phyloP scores from a whole-genome alignment of 495 filamentous ascomycete species.

The Penicillium riverlandense region DNA sequence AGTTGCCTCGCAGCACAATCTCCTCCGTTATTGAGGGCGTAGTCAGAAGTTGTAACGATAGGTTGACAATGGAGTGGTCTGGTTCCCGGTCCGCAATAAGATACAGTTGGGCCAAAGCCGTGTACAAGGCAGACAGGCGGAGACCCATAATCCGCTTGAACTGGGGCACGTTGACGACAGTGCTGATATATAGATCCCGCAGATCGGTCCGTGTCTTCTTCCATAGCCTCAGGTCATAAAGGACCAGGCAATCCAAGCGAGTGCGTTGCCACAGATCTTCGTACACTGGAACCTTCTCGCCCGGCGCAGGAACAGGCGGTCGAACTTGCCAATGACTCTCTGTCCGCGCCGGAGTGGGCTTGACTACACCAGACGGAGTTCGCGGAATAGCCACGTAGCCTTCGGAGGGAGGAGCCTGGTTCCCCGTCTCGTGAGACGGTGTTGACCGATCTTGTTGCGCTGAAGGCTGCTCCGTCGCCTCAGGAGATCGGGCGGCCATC shows the following conservation, averaged over 20 bases:
- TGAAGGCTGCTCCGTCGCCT: constrained; percentile 48
- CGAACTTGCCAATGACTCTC: constrained; percentile 83
- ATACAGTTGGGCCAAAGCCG: constrained; percentile 86
- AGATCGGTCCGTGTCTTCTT: constrained; percentile 88
- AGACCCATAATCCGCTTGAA: constrained; percentile 96
- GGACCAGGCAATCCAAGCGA: constrained; percentile 87
- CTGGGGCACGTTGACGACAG: constrained; percentile 85
- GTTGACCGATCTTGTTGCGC: constrained; percentile 36
- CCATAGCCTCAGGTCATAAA: constrained; percentile 96
- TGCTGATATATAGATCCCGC: constrained; percentile 90
- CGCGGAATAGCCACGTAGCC: constrained; percentile 30
- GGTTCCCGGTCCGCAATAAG: constrained; percentile 94
- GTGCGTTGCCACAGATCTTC: constrained; percentile 85
- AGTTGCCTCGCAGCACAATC: constrained; percentile 91
- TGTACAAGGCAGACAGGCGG: constrained; percentile 89
- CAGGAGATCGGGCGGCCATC: constrained; percentile 2
- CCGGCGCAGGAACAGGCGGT: constrained; percentile 52
- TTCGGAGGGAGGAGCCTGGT: constrained; percentile 13
- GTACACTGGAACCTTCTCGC: constrained; percentile 54
- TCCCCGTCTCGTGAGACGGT: constrained; percentile 8
- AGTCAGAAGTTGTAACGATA: constrained; percentile 92
- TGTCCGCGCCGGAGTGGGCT: constrained; percentile 35
- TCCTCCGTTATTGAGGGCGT: constrained; percentile 94
- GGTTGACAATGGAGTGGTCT: constrained; percentile 96
- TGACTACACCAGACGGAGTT: constrained; percentile 24